Evolutionary conservation across 176 grass and related monocot genomes (phyloP), one percentile per base, ranked within the genome.

Genomic region (Raddia guianensis): DNA sequence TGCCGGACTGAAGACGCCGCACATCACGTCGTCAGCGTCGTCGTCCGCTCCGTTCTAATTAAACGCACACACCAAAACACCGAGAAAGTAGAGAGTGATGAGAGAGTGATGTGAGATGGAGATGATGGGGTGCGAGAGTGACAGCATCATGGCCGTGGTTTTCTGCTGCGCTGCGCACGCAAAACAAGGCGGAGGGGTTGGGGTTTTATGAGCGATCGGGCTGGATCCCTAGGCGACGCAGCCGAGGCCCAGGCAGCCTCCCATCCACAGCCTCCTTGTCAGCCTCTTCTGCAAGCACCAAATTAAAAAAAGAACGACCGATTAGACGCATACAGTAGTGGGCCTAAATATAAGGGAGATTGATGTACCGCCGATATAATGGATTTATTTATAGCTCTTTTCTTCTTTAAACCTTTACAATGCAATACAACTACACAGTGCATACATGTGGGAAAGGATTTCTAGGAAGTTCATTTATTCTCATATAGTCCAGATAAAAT

Each of bases 191-290:
- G 18, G 1, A 19, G 37, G 2, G 61, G 73, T 21, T 18, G 1
- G 34, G 37, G 0, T 40, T 64, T 12, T 47, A 8, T 33, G 49
- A 9, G 18, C 48, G 12, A 40, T 3, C 61, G 45, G 13, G n/a
- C 20, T 53, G 11, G 84, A 84, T 80, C 86, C 86, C 80, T 78
- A 87, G 49, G 86, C 69, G 46, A 80, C 8, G 86, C 81, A 80
- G 62, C 32, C 5, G 74, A 83, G 74, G 0, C 69, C 74, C 37
- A 88, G 62, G 70, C 86, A 82, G 3, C 85, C 75, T 5, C 80
- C 55, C 14, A 49, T 53, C 81, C 68, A 68, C 52, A 74, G 33
- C 45, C 69, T 48, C 54, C 76, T 78, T 58, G 67, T 68, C 81
- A 61, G 10, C 68, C 61, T 33, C 75, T 68, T 88, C 81, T 88